Base-by-base conservation (phyloP, 495 filamentous ascomycete genomes). In the Aspergillus hancockii region DNA sequence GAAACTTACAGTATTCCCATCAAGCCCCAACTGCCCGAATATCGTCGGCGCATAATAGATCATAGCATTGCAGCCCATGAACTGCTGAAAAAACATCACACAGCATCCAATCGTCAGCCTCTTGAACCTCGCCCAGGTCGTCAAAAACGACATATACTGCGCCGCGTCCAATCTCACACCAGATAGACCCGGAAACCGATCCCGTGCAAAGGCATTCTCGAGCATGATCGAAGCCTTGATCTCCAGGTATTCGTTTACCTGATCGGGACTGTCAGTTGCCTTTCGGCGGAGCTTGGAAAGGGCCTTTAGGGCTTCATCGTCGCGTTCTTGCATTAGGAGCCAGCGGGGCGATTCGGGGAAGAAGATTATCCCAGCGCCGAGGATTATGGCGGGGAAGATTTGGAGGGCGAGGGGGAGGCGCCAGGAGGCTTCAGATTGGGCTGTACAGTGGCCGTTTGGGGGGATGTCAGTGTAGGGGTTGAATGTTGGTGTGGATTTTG, bases 261-360 rank as follows among this genome's bases (percentile, higher is more conserved):
- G 82, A 0, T 86, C 75, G 54, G 89, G 85, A 63, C 88, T 81
- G 67, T 70, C 64, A 22, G 23, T 47, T 18, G 72, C 57, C 63
- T 63, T 70, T 12, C 79, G 80, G 13, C 91, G 87, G 8, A 96
- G 83, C 49, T 57, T 79, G 1, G 89, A 83, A 12, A 94, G 79
- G 0, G 90, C 84, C n/a, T 70, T 73, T 30, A 85, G 82, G 0
- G 88, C 88, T 58, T 93, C 89, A 1, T 80, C 81, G 65, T 91
- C 88, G 25, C 89, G 88, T 41, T 81, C 76, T 62, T 90, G 87
- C 71, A 92, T 87, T 19, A 90, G 69, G 0, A 93, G 75, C 90
- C 90, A 92, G 60, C 90, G 83, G 0, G 90, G 90, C 1, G 90
- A 91, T 71, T 90, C 90, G 1, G 90, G 90, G 83, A 94, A 82